phyloP scores from a whole-genome alignment of 352 stramenopile species.

The Aphanomyces euteiches region DNA sequence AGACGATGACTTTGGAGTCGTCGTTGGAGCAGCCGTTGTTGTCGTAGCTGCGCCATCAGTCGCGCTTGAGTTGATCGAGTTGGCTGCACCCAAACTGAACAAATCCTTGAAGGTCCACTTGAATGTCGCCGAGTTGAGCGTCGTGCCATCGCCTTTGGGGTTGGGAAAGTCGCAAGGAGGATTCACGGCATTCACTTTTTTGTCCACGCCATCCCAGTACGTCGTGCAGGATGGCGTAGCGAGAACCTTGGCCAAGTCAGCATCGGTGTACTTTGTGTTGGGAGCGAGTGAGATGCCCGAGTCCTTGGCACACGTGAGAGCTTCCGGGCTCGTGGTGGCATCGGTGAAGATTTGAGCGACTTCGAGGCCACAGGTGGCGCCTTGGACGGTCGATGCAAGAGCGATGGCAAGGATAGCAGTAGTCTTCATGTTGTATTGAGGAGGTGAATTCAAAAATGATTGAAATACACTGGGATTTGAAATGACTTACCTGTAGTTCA shows the following conservation, averaged over 20 bases:
- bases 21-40: no score
- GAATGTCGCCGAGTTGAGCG: slow-evolving; percentile 7
- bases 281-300: not conserved
- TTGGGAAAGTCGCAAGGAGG: slow-evolving; percentile 4
- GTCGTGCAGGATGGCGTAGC: not conserved
- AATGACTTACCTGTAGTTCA: no score
- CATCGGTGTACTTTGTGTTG: not conserved
- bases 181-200: not conserved
- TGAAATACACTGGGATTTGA: no score
- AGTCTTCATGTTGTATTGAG: no score
- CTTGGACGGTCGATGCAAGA: no score
- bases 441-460: no score
- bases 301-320: not conserved
- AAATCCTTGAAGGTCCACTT: slow-evolving; percentile 2
- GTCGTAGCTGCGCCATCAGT: no score
- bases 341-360: not conserved
- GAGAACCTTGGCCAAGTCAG: slow-evolving; percentile 2
- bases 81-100: not conserved
- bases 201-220: not conserved
- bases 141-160: not conserved
- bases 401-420: no score
- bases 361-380: no score
- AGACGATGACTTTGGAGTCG: no score
- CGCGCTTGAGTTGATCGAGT: no score
- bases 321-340: not conserved